Evolutionary conservation across 2,329 filamentous ascomycete species (phyloP).

Genomic region (Rutstroemia sp.): DNA sequence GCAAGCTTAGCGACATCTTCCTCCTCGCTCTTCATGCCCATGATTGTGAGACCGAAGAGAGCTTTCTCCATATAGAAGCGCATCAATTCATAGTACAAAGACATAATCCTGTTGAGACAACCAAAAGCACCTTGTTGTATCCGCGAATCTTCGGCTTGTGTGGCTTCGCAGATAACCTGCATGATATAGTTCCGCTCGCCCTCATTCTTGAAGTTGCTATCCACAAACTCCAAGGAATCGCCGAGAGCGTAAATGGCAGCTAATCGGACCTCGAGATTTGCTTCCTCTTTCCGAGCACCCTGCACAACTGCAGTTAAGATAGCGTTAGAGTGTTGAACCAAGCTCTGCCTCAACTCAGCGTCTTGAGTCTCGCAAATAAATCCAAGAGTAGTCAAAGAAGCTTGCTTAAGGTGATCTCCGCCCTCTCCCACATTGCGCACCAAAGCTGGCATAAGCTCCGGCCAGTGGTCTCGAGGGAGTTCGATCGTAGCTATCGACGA

Average conservation of each 20-base stretch:
- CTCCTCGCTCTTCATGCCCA: slow-evolving; percentile 97
- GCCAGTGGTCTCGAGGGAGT: slow-evolving; percentile 87
- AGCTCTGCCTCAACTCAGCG: slow-evolving; percentile 69
- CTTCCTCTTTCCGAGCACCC: slow-evolving; percentile 92
- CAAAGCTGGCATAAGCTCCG: slow-evolving; percentile 78
- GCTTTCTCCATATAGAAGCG: slow-evolving; percentile 99
- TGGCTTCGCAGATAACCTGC: slow-evolving; percentile 99
- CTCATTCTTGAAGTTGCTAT: slow-evolving; percentile 98
- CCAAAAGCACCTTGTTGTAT: slow-evolving; percentile 96
- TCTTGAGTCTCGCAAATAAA: slow-evolving; percentile 98
- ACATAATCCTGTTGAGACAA: slow-evolving; percentile 98
- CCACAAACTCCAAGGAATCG: slow-evolving; percentile 94
- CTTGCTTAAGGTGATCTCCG: slow-evolving; percentile 82
- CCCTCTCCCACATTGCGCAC: slow-evolving; percentile 91
- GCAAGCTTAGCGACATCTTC: slow-evolving; percentile 97
- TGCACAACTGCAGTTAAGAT: slow-evolving; percentile 97
- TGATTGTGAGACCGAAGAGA: slow-evolving; percentile 90
- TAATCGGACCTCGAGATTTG: slow-evolving; percentile 81
- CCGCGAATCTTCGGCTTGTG: slow-evolving; percentile 80
- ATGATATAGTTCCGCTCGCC: slow-evolving; percentile 99
- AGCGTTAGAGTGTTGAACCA: slow-evolving; percentile 87
- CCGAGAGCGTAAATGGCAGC: slow-evolving; percentile 90
- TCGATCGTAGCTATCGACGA: slow-evolving; percentile 93
- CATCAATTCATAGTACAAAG: slow-evolving; percentile 98
- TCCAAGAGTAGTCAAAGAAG: slow-evolving; percentile 91